Evolutionary conservation across 2,329 filamentous ascomycete species (phyloP), one percentile per base, ranked within the genome.

Genomic region (Diaporthe capsici): DNA sequence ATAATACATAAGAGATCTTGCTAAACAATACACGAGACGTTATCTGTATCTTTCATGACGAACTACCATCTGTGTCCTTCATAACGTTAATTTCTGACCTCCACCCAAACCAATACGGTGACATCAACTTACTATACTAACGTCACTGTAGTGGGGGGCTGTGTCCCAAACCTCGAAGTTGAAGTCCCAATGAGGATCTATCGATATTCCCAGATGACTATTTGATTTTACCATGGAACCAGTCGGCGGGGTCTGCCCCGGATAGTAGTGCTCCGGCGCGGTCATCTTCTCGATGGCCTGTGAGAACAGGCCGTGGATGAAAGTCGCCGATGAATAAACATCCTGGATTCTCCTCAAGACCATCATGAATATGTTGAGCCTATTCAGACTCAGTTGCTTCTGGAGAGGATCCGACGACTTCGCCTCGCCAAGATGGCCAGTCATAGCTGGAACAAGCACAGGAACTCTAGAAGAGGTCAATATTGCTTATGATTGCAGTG

Each of bases 311-410:
- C 51, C 51, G 51, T 53, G 51, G n/a, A 53, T 53, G n/a, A 53
- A 53, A 53, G 51, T 53, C 51, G 51, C 51, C 51, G 51, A 53
- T 2, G 51, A 28, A 3, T 53, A 53, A 2, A 53, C 25, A 28
- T 53, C 51, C 51, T 53, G 51, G 51, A 53, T 53, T 25, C 51
- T 28, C 51, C 51, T 28, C 51, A 53, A 53, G 12, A 53, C 51
- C 51, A 53, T 53, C 51, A 53, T 53, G 13, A 53, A 53, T 53
- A 53, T 53, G 51, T 53, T 53, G 51, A 53, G 51, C 51, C 51
- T 53, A 28, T 53, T 53, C 10, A 53, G 51, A 13, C 51, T 53
- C 51, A 53, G 25, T 20, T 53, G 51, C 51, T 28, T 53, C 51
- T 53, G 51, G 12, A 53, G 25, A 53, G 51, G 51, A 12, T 53